These are phyloP conservation scores for Corchorus capsularis DNA, from an alignment of 345 rosid species.

Conservation along the genomic window DNA sequence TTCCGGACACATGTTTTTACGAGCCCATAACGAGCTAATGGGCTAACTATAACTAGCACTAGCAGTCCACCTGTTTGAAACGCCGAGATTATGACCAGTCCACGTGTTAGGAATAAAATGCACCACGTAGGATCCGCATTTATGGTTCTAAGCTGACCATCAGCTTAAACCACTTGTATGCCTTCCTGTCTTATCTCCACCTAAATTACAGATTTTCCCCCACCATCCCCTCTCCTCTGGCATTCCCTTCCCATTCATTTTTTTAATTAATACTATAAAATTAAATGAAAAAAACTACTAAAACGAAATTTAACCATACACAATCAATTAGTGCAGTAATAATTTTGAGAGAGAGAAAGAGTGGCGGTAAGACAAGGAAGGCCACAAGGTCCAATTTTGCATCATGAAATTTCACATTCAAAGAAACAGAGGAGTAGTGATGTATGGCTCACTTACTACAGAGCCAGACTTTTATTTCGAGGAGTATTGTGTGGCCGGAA, in stretches of 20 bases:
- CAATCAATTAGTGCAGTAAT: background rate
- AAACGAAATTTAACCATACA: too few relatives aligned
- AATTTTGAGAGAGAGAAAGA: too few relatives aligned
- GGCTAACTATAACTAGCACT: too few relatives aligned
- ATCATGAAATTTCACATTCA: background rate
- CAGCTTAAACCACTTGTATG: background rate
- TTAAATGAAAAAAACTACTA: background rate
- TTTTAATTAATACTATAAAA: too few relatives aligned
- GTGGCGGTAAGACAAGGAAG: background rate
- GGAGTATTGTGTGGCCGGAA: conserved; percentile 10
- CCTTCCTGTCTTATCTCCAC: conserved; percentile 1
- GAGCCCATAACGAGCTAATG: too few relatives aligned
- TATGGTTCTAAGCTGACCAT: background rate
- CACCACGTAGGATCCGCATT: background rate
- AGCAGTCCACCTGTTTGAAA: too few relatives aligned
- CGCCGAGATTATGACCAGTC: too few relatives aligned
- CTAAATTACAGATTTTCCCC: background rate
- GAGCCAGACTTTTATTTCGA: conserved; percentile 28
- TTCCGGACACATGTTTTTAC: too few relatives aligned
- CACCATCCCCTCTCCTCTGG: background rate
- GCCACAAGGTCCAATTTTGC: background rate
- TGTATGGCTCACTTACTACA: conserved; percentile 37
- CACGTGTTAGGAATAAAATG: background rate
- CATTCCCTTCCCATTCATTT: background rate
- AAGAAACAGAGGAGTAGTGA: background rate